These are phyloP conservation scores for Lepiota brunneoincarnata DNA, from an alignment of 768 basidiomycete genomes.

Conservation along the genomic window DNA sequence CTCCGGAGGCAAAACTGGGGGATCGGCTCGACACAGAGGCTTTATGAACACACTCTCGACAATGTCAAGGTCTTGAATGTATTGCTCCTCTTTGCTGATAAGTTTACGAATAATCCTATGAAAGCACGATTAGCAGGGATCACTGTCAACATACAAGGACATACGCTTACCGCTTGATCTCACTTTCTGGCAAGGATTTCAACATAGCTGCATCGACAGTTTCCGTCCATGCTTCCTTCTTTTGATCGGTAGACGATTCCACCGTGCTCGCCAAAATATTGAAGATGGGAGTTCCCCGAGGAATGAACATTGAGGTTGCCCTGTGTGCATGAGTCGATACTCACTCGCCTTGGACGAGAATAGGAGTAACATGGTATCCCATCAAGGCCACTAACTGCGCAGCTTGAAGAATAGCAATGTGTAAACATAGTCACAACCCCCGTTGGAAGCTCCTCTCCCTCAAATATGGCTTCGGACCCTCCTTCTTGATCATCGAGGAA, in stretches of 20 bases:
- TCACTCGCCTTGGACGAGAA: constrained; percentile 71
- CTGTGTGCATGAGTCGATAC: neutral
- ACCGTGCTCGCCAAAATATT: constrained; percentile 21
- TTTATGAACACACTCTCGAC: constrained; percentile 67
- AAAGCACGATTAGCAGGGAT: neutral
- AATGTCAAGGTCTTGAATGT: constrained; percentile 81
- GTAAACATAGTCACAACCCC: constrained; percentile 90
- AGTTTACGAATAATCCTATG: constrained; percentile 79
- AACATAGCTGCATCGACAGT: constrained; percentile 39
- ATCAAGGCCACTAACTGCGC: constrained; percentile 47
- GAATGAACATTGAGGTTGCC: no score
- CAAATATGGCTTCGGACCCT: constrained; percentile 53
- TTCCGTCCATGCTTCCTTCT: constrained; percentile 44
- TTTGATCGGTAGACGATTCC: constrained; percentile 30
- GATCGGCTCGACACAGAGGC: constrained; percentile 44
- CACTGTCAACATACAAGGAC: constrained; percentile 13
- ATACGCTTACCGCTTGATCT: constrained; percentile 79
- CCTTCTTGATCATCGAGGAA: constrained; percentile 84
- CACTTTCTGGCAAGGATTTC: constrained; percentile 62
- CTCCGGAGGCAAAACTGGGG: constrained; percentile 41
- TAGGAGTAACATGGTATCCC: constrained; percentile 80
- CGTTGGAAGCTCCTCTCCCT: constrained; percentile 74
- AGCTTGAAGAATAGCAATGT: constrained; percentile 86
- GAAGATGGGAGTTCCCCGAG: neutral
- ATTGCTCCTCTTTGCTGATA: constrained; percentile 86